phyloP scores from a whole-genome alignment of 2,329 filamentous ascomycete genomes.

The Beauveria sp. region DNA sequence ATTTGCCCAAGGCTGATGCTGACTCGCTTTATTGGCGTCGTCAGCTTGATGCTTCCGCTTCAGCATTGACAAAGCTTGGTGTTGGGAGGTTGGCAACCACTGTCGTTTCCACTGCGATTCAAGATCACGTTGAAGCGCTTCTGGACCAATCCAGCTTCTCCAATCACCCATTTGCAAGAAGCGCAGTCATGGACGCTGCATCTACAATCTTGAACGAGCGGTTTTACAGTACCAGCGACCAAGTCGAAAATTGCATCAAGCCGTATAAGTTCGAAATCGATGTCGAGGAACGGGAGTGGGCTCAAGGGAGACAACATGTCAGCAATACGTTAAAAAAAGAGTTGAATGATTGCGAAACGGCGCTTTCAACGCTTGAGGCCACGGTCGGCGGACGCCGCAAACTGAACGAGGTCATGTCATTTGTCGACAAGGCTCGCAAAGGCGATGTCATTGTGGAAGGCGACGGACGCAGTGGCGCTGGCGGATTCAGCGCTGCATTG shows the following conservation, averaged over 20 bases:
- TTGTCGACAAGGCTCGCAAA: slow-evolving; percentile 82
- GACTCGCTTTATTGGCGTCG: slow-evolving; percentile 87
- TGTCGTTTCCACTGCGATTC: slow-evolving; percentile 81
- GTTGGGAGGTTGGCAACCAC: slow-evolving; percentile 89
- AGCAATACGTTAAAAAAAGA: slow-evolving; percentile 77
- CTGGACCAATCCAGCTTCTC: slow-evolving; percentile 77
- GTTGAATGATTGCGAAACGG: slow-evolving; percentile 72
- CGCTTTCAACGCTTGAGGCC: slow-evolving; percentile 68
- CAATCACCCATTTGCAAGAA: slow-evolving; percentile 81
- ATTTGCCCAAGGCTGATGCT: slow-evolving; percentile 77
- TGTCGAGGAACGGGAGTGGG: slow-evolving; percentile 85
- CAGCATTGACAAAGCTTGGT: slow-evolving; percentile 84
- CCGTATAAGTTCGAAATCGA: slow-evolving; percentile 98
- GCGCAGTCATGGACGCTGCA: slow-evolving; percentile 88
- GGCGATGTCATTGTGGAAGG: slow-evolving; percentile 81
- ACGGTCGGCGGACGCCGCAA: slow-evolving; percentile 75
- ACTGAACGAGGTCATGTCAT: slow-evolving; percentile 79
- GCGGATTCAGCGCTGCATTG: slow-evolving; percentile 84
- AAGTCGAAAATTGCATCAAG: slow-evolving; percentile 98
- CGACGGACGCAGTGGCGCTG: slow-evolving; percentile 74
- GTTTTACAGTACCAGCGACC: slow-evolving; percentile 94
- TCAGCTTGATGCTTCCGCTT: slow-evolving; percentile 87
- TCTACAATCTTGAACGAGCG: slow-evolving; percentile 86
- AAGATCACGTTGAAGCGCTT: slow-evolving; percentile 72
- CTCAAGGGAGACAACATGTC: slow-evolving; percentile 75